phyloP scores from a whole-genome alignment of 139 green algal genomes.

The Spirogloea muscicola region DNA sequence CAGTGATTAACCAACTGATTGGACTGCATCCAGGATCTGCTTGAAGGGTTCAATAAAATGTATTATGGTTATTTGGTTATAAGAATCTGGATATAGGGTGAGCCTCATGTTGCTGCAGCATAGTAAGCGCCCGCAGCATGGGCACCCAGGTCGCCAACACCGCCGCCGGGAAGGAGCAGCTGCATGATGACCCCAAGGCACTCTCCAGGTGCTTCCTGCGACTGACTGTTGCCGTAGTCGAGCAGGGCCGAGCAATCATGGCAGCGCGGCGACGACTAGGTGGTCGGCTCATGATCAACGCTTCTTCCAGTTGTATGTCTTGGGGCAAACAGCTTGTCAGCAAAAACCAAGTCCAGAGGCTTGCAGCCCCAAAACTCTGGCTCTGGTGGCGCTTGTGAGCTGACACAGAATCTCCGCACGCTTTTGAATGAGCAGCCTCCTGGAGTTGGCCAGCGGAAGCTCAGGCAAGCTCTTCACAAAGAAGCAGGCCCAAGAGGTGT shows the following conservation, averaged over 20 bases:
- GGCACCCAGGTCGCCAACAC: slow-evolving; percentile 12
- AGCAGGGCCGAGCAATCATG: background rate
- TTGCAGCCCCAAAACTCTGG: background rate
- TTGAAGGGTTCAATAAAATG: background rate
- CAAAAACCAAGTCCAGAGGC: background rate
- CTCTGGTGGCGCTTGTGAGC: background rate
- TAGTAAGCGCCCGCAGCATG: background rate
- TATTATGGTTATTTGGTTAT: background rate
- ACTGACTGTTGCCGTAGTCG: background rate
- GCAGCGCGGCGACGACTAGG: background rate
- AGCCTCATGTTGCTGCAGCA: background rate
- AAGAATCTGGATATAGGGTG: background rate
- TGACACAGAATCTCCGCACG: background rate
- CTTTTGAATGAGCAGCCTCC: background rate
- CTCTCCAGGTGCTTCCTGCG: background rate
- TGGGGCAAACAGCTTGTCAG: background rate
- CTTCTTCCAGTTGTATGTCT: too few species aligned
- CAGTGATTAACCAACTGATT: background rate
- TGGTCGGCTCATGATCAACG: too few species aligned
- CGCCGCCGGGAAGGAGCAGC: background rate
- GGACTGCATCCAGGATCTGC: background rate
- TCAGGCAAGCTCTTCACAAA: background rate
- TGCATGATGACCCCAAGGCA: background rate
- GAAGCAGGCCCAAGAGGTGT: background rate
- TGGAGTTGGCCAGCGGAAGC: background rate